These are phyloP conservation scores for Byssothecium circinans DNA, from an alignment of 2,329 filamentous ascomycete genomes.

Conservation along the genomic window DNA sequence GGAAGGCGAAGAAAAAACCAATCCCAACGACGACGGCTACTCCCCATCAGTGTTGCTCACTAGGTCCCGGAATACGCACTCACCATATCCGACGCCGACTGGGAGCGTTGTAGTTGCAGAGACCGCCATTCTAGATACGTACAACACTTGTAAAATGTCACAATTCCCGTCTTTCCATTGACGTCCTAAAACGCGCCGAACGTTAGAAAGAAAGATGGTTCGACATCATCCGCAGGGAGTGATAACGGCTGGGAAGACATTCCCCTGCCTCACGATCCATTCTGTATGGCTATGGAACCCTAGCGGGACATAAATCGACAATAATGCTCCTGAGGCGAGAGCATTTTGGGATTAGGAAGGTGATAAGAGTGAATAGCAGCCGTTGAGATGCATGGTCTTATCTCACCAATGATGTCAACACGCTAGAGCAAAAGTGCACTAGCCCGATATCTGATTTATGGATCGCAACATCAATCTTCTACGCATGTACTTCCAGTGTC, in stretches of 20 bases:
- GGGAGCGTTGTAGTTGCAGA: conserved; percentile 23
- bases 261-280: background rate
- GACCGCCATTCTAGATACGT: conserved; percentile 16
- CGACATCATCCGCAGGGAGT: background rate
- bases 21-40: conserved; percentile 51
- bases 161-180: background rate
- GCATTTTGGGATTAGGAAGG: conserved; percentile 5
- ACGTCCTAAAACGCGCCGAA: background rate
- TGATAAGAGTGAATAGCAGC: conserved; percentile 7
- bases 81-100: conserved; percentile 53
- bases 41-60: background rate
- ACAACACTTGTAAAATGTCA: background rate
- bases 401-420: conserved; percentile 1
- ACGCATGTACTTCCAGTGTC: no score
- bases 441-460: no score
- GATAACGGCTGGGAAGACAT: conserved; percentile 5
- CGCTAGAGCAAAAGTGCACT: no score
- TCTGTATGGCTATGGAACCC: background rate
- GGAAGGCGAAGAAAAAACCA: conserved; percentile 44
- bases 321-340: background rate
- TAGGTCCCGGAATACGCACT: conserved; percentile 11
- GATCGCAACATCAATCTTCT: no score
- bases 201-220: background rate
- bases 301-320: background rate
- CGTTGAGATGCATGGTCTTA: conserved; percentile 2